Conservation (phyloP, 1,139 yeast genomes). For the Meyerozyma smithsonii region DNA sequence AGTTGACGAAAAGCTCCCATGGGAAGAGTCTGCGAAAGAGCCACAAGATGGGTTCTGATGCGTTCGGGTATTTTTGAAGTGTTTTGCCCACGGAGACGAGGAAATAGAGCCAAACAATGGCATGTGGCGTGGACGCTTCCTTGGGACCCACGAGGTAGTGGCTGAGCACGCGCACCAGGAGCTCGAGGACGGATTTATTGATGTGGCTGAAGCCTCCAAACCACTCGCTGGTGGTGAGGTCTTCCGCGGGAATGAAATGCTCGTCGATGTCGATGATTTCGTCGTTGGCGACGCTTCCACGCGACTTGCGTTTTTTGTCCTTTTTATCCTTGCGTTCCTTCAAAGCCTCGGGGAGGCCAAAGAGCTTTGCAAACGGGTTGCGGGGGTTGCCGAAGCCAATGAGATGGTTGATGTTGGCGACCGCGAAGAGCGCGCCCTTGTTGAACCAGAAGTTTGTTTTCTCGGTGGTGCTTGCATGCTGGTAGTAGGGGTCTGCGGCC, state of each 20-base stretch:
- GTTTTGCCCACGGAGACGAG: constrained; percentile 60
- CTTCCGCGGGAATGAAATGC: constrained; percentile 34
- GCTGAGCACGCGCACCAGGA: constrained; percentile 59
- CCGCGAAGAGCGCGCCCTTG: constrained; percentile 69
- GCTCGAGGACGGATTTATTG: constrained; percentile 61
- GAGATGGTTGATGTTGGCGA: constrained; percentile 67
- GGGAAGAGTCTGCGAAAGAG: constrained; percentile 56
- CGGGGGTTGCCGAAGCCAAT: constrained; percentile 73
- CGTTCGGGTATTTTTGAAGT: constrained; percentile 40
- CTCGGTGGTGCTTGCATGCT: constrained; percentile 41
- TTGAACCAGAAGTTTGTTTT: constrained; percentile 71
- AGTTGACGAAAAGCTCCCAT: constrained; percentile 59
- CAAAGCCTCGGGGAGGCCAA: constrained; percentile 64
- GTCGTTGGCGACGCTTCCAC: constrained; percentile 8
- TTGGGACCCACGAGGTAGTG: constrained; percentile 68
- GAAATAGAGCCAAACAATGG: constrained; percentile 68
- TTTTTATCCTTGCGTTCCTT: constrained; percentile 69
- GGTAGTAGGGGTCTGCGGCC: constrained; percentile 32
- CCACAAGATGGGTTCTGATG: constrained; percentile 49
- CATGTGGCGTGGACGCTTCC: constrained; percentile 65
- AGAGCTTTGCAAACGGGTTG: constrained; percentile 70
- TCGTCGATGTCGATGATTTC: constrained; percentile 17
- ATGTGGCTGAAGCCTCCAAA: constrained; percentile 48
- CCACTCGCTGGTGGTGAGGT: constrained; percentile 54
- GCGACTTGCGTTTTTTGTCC: constrained; percentile 55